phyloP scores from a whole-genome alignment of 2,329 filamentous ascomycete species.

The Huntiella omanensis region DNA sequence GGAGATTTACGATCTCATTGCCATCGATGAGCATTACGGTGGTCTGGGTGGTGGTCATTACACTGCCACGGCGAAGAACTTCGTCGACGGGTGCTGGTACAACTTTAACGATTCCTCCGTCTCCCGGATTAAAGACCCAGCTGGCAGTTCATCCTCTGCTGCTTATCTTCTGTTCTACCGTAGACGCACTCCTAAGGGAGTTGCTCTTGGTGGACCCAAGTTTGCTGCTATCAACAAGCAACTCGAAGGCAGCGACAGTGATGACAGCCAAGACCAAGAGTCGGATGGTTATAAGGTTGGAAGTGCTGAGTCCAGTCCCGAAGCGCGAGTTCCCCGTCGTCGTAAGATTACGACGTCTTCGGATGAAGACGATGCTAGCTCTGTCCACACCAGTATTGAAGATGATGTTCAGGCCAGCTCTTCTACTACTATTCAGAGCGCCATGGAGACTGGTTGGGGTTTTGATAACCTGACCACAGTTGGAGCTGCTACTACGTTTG shows the following conservation, averaged over 20 bases:
- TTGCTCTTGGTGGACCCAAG: slow-evolving; percentile 59
- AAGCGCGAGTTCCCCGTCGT: not conserved
- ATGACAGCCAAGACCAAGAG: too few species aligned
- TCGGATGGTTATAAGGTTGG: too few species aligned
- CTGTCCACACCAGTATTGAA: slow-evolving; percentile 27
- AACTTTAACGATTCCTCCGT: slow-evolving; percentile 85
- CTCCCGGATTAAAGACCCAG: slow-evolving; percentile 37
- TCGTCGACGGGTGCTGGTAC: slow-evolving; percentile 78
- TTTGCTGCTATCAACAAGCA: slow-evolving; percentile 52
- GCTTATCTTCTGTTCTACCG: slow-evolving; percentile 96
- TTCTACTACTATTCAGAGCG: slow-evolving; percentile 16
- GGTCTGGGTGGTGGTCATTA: slow-evolving; percentile 91
- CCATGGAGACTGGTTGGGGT: slow-evolving; percentile 25
- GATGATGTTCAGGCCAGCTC: slow-evolving; percentile 24
- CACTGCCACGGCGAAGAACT: slow-evolving; percentile 86
- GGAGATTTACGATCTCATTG: slow-evolving; percentile 81
- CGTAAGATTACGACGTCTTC: not conserved
- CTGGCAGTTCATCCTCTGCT: slow-evolving; percentile 48
- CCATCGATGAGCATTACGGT: slow-evolving; percentile 89
- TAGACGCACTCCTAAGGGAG: slow-evolving; percentile 43
- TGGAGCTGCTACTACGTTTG: slow-evolving; percentile 14
- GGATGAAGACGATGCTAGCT: slow-evolving; percentile 17
- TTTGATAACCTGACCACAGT: slow-evolving; percentile 23
- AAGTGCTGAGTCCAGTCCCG: not conserved
- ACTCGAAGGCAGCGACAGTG: slow-evolving; percentile 32